A percentile compares a stretch with the other conserved stretches of the same genome.
Evolutionary conservation across 148 eudicot genomes (phyloP).

Genomic region (Vaccinium macrocarpon): DNA sequence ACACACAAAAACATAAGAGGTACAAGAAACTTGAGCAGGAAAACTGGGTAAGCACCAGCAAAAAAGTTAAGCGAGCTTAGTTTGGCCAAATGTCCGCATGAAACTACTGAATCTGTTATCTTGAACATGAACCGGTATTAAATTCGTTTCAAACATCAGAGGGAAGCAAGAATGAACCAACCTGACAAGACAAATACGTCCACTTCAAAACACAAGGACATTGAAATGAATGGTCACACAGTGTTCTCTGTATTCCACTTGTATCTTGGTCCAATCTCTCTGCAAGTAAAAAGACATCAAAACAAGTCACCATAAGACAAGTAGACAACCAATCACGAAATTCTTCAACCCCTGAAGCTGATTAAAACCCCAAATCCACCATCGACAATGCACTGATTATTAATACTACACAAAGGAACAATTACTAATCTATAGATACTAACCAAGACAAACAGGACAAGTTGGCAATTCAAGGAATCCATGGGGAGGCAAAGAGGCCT

Average conservation of each 20-base stretch:
- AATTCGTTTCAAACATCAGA: background rate
- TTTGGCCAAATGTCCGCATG: background rate
- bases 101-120: conserved; percentile 3
- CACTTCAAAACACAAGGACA: conserved; percentile 86
- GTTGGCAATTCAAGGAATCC: conserved; percentile 77
- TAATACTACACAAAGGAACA: background rate
- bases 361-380: background rate
- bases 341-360: background rate
- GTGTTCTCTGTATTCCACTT: conserved; percentile 78
- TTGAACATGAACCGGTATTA: background rate
- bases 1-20: background rate
- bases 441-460: conserved; percentile 95
- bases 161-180: conserved; percentile 19
- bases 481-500: conserved; percentile 58
- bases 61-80: background rate
- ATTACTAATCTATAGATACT: conserved; percentile 20
- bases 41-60: background rate
- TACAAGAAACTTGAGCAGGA: background rate
- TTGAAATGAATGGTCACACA: conserved; percentile 85
- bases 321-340: conserved; percentile 12
- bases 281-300: conserved; percentile 23
- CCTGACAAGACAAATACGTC: conserved; percentile 96
- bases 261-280: conserved; percentile 98
- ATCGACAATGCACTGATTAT: background rate
- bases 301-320: conserved; percentile 19